Evolutionary conservation across 2,329 filamentous ascomycete species (phyloP), one percentile per base, ranked within the genome.

Genomic region (Cladosporium velox): DNA sequence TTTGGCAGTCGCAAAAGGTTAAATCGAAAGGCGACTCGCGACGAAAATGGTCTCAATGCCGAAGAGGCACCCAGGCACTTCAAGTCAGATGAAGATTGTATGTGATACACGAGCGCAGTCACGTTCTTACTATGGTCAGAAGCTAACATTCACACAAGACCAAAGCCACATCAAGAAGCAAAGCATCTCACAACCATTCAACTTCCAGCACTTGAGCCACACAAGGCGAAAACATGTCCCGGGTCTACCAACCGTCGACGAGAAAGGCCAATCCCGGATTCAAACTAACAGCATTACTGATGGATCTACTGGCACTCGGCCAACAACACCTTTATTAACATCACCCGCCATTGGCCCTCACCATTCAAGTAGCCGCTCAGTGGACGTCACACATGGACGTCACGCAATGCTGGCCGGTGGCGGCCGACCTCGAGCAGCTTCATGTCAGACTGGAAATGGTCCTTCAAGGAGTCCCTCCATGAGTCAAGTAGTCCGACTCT

Each of bases 191-290:
- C 82, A 83, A 65, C 87, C 87, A 1, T 89, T 87, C 75, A 85
- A 87, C 70, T 89, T 89, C 72, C 86, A 88, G 68, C 87, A 89
- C 71, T 76, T 89, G 62, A 86, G 85, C 41, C 86, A 89, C 72
- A 86, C 86, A 32, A 82, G 83, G 65, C 82, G 83, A 28, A 76
- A 82, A 28, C 83, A 88, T 65, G 81, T 87, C 65, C 80, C 83
- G 35, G 78, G 79, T 4, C 76, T 88, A 24, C 82, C 86, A 47
- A 81, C 80, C 38, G 79, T 83, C 14, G 80, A 82, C 63, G 80
- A 84, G 65, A 79, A 81, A 65, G 82, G 86, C 34, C 77, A 87
- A 24, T 81, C 82, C 32, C 81, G 81, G 7, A 83, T 86, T 80
- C 83, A 32, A 81, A 85, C 63, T 81, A 64, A 66, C 57, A 62